Base-by-base conservation (phyloP, 768 basidiomycete genomes). In the Lactarius sanguifluus region DNA sequence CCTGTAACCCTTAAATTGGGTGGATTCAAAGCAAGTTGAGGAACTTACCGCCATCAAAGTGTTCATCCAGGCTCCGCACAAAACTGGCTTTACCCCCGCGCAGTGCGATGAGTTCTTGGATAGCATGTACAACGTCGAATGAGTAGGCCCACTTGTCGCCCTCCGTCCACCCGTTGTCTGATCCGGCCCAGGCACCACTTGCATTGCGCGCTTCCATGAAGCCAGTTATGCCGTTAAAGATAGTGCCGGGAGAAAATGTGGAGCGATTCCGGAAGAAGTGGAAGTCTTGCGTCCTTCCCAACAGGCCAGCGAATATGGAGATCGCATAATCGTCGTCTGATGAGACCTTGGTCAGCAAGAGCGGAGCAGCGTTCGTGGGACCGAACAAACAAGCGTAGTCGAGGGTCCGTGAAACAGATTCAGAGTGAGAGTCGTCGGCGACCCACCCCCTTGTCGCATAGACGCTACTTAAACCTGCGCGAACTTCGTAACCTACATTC, bases 191-290 rank as follows among this genome's bases (percentile, higher is more conserved):
- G 13, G 79, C 76, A 0, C 91, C 91, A 71, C 83, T 81, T 16
- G 80, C 80, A 63, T 88, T 86, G 57, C 88, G 81, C 1, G 90
- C 91, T 72, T 93, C 90, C 89, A 94, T 92, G 73, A 93, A 93
- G 1, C 89, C 88, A 0, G 88, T 91, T 1, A 77, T 78, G 15
- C 79, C 61, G 71, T 93, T 94, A 78, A 83, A 94, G 15, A 94
- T 75, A 0, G 81, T 82, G 73, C 86, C 88, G 0, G 89, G 85
- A 12, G 79, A 80, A 2, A 75, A 74, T 73, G 83, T 77, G 0
- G 89, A 80, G 12, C 92, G 83, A n/a, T 82, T 74, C 30, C 76
- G 78, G 65, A 92, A 81, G 74, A 83, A 82, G 0, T 73, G 75
- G 3, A 85, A 77, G 28, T 86, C 81, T 0, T 72, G 69, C 0